phyloP scores from a whole-genome alignment of 805 yeast genomes.

The Kazachstania bromeliacearum region DNA sequence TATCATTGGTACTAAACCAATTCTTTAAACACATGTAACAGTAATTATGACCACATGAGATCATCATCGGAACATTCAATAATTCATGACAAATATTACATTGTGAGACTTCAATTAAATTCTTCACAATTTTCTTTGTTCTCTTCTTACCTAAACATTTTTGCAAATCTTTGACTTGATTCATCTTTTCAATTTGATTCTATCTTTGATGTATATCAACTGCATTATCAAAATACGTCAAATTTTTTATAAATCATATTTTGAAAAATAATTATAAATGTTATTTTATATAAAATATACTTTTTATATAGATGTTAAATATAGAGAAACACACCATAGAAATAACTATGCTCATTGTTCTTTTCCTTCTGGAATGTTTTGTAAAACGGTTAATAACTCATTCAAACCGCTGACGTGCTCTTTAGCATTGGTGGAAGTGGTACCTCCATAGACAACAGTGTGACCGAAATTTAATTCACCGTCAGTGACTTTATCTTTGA shows the following conservation, averaged over 20 bases:
- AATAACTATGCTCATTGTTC: too few relatives aligned
- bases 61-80: slow-evolving; percentile 55
- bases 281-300: too few relatives aligned
- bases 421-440: slow-evolving; percentile 47
- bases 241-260: too few relatives aligned
- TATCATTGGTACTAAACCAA: slow-evolving; percentile 43
- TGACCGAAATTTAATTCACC: slow-evolving; percentile 38
- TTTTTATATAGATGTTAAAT: not conserved
- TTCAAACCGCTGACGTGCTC: slow-evolving; percentile 61
- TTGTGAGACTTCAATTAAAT: slow-evolving; percentile 23
- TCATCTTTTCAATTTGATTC: slow-evolving; percentile 1
- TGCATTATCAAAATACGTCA: too few relatives aligned
- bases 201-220: too few relatives aligned
- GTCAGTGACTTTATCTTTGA: slow-evolving; percentile 34
- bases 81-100: slow-evolving; percentile 65
- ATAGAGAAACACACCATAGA: not conserved
- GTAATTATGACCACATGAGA: slow-evolving; percentile 65
- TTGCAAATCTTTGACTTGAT: slow-evolving; percentile 1
- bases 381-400: slow-evolving; percentile 49
- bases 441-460: slow-evolving; percentile 52
- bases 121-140: slow-evolving; percentile 10
- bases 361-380: slow-evolving; percentile 8
- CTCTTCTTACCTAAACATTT: slow-evolving; percentile 8
- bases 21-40: slow-evolving; percentile 56
- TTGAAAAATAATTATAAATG: too few relatives aligned